Base-by-base conservation (phyloP, 345 rosid species). In the Corchorus capsularis region DNA sequence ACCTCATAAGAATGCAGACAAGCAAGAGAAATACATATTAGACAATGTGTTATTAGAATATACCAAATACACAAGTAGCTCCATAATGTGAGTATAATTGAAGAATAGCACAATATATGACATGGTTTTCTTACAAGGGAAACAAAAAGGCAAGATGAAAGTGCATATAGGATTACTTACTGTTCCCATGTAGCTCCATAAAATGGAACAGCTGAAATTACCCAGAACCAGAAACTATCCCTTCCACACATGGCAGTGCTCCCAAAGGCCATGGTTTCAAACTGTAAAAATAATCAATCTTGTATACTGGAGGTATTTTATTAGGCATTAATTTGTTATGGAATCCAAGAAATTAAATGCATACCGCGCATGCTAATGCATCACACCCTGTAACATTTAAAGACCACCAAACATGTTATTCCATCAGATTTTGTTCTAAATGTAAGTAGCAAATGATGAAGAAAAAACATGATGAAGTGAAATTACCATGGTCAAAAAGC, bases 341-440 rank as follows among this genome's bases (percentile, higher is more conserved):
- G 37, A 69, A 17, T 3, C n/a, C 68, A 56, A 75, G 73, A 59
- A 69, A 61, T 72, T 45, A 74, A 77, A 74, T 62, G 67, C 93
- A 81, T 89, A 96, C 99, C 85, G 97, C 99, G 85, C 99, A 96
- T 50, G 94, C 98, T 80, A 93, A 98, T 0, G 99, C 99, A 87
- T 96, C 99, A 22, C 99, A 96, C 70, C 99, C 99, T 96, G 89
- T 86, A 85, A 84, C 39, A 81, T 15, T 55, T 68, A 63, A 49
- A 50, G 57, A 74, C 75, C 13, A 53, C 55, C 43, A 66, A 71
- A 17, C 72, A 63, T 49, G n/a, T 77, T 22, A 64, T 62, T 72
- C 83, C 62, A 78, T 79, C 52, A 82, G 73, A 60, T 27, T 63
- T 46, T 20, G 50, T 41, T 16, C 47, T 6, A 20, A 79, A 50